A percentile compares a stretch with the other conserved stretches of the same genome.
Conservation (phyloP, 1,284 basidiomycete genomes). For the Ganoderma boninense region DNA sequence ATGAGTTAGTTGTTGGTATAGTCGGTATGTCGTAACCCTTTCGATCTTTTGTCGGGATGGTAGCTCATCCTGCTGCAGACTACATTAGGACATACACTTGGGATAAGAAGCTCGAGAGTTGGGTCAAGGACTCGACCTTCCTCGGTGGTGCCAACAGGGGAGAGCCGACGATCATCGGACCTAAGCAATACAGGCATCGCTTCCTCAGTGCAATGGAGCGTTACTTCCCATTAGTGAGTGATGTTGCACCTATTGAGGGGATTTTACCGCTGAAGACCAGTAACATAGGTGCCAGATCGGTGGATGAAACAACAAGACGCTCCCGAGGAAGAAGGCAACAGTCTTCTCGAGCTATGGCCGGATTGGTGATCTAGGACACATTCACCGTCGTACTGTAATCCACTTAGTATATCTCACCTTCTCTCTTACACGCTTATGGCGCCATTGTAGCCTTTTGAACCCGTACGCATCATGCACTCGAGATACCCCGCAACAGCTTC, state of each 20-base stretch:
- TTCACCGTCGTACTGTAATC: slow-evolving; percentile 16
- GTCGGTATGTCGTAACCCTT: slow-evolving; percentile 69
- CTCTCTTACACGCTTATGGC: slow-evolving; percentile 57
- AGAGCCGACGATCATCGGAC: slow-evolving; percentile 93
- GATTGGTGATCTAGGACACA: slow-evolving; percentile 51
- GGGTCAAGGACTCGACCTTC: slow-evolving; percentile 95
- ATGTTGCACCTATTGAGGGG: background rate
- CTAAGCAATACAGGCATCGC: slow-evolving; percentile 85
- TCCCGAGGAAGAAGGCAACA: slow-evolving; percentile 75
- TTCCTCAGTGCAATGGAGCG: slow-evolving; percentile 94
- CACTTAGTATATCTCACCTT: background rate
- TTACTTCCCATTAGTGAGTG: slow-evolving; percentile 83
- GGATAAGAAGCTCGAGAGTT: slow-evolving; percentile 98
- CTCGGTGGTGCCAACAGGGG: slow-evolving; percentile 83
- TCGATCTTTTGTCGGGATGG: slow-evolving; percentile 19
- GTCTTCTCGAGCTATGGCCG: slow-evolving; percentile 57
- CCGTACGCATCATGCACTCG: slow-evolving; percentile 20
- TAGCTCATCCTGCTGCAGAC: slow-evolving; percentile 55
- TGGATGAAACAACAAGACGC: slow-evolving; percentile 87
- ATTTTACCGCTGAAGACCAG: background rate
- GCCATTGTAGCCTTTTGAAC: slow-evolving; percentile 51
- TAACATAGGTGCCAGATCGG: slow-evolving; percentile 75
- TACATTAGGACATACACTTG: slow-evolving; percentile 95
- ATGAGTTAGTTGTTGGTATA: slow-evolving; percentile 94
- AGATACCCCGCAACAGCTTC: slow-evolving; percentile 25